Evolutionary conservation across 2,329 filamentous ascomycete species (phyloP).

Genomic region (Arthroderma sp.): DNA sequence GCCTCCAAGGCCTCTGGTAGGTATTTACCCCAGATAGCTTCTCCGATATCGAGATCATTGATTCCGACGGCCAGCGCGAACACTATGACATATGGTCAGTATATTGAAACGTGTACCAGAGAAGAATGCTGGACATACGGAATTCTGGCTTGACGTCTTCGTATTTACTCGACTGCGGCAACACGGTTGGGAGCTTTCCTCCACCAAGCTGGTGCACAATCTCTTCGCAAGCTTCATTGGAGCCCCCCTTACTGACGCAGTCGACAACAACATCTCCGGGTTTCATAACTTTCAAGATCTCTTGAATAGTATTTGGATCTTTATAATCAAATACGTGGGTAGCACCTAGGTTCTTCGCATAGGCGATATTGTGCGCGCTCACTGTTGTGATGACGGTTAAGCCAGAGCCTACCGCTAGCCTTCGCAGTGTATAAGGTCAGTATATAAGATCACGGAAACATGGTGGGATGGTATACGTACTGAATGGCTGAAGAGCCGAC

Average conservation of each 20-base stretch:
- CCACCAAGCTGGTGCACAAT: slow-evolving; percentile 9
- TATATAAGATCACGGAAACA: too few relatives aligned
- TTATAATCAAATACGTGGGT: slow-evolving; percentile 35
- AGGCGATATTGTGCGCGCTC: slow-evolving; percentile 31
- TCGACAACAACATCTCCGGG: not conserved
- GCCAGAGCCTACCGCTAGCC: slow-evolving; percentile 33
- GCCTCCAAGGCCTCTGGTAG: slow-evolving; percentile 26
- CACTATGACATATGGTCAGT: slow-evolving; percentile 6
- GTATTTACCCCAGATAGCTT: slow-evolving; percentile 27
- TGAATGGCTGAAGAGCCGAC: slow-evolving; percentile 12
- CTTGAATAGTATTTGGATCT: slow-evolving; percentile 2
- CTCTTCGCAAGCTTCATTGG: slow-evolving; percentile 10
- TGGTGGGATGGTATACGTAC: slow-evolving; percentile 32
- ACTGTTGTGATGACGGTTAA: slow-evolving; percentile 30
- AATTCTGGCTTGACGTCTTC: not conserved
- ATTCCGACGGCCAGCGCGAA: slow-evolving; percentile 1
- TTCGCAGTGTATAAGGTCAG: slow-evolving; percentile 25
- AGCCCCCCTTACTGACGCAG: slow-evolving; percentile 10
- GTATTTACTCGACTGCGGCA: not conserved
- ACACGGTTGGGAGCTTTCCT: not conserved
- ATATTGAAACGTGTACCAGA: slow-evolving; percentile 12
- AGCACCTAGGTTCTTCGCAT: slow-evolving; percentile 32
- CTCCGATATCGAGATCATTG: slow-evolving; percentile 12
- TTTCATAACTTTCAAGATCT: too few relatives aligned
- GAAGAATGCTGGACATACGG: not conserved